Percentiles rank a stretch among this genome's conserved stretches.
Evolutionary conservation across 2,329 filamentous ascomycete genomes (phyloP).

Genomic region (Aspergillus calidoustus): DNA sequence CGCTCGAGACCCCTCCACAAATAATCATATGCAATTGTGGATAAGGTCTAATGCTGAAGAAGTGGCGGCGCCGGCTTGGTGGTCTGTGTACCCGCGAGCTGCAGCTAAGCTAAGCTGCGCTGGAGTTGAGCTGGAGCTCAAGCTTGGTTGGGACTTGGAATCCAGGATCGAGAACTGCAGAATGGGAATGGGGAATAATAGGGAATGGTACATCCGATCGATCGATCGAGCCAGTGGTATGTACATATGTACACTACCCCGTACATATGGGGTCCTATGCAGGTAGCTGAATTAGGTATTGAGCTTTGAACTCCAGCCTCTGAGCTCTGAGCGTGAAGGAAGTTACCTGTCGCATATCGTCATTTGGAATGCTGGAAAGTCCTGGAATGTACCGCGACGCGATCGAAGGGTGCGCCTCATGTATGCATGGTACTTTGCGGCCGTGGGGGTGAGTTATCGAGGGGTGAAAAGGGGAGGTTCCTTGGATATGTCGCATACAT

Average conservation of each 20-base stretch:
- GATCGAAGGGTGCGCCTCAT: background rate
- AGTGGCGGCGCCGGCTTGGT: background rate
- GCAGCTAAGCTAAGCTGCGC: constrained; percentile 15
- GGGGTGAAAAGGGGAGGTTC: background rate
- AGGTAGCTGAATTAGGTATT: background rate
- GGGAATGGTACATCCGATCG: constrained; percentile 12
- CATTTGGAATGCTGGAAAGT: background rate
- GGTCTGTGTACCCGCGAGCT: background rate
- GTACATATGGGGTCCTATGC: background rate
- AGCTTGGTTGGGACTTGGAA: constrained; percentile 12
- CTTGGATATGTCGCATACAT: background rate
- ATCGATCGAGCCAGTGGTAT: constrained; percentile 12
- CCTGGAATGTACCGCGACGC: background rate
- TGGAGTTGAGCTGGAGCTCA: constrained; percentile 17
- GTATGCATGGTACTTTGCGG: background rate
- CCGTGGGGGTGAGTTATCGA: background rate
- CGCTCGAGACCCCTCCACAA: background rate
- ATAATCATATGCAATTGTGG: background rate
- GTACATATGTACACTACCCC: background rate
- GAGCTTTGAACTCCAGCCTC: background rate
- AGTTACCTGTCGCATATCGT: background rate
- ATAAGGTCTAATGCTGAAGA: background rate
- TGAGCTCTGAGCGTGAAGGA: too few relatives aligned
- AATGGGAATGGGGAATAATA: too few relatives aligned
- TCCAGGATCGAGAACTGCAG: too few relatives aligned